Conservation (phyloP, 352 stramenopile genomes). For the Blastocystis sp. region DNA sequence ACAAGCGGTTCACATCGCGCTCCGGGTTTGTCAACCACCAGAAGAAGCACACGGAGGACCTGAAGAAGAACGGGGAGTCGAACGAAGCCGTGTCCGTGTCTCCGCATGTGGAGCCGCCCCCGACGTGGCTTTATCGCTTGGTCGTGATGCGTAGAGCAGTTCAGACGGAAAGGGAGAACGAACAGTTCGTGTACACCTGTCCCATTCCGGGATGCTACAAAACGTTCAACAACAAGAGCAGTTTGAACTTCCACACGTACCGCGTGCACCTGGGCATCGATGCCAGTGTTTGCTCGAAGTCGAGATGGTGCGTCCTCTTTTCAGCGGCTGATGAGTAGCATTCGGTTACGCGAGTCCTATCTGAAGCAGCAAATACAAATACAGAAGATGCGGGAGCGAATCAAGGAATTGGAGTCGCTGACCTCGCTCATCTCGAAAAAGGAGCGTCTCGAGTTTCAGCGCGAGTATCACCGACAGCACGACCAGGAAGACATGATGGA, state of each 20-base stretch:
- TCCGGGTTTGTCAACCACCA: constrained; percentile 65
- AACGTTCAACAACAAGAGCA: constrained; percentile 49
- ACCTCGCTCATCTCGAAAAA: constrained; percentile 39
- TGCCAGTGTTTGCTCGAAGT: constrained; percentile 59
- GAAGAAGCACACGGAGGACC: constrained; percentile 57
- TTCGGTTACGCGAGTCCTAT: constrained; percentile 61
- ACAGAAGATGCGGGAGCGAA: constrained; percentile 47
- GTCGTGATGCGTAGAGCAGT: neutral
- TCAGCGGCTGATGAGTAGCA: neutral
- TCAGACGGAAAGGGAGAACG: neutral
- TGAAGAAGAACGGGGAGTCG: neutral
- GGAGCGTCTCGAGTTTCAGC: constrained; percentile 61
- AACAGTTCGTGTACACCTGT: constrained; percentile 10
- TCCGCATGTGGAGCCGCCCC: neutral
- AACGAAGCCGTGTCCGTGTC: neutral
- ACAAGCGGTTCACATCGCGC: constrained; percentile 36
- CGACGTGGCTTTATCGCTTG: neutral
- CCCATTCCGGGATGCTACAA: constrained; percentile 69
- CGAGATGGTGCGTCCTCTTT: constrained; percentile 11
- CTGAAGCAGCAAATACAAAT: constrained; percentile 59
- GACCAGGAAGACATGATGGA: neutral
- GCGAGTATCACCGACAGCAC: constrained; percentile 38
- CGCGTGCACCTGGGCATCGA: constrained; percentile 65
- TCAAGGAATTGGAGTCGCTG: constrained; percentile 61
- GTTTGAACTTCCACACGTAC: constrained; percentile 67